phyloP scores from a whole-genome alignment of 805 yeast genomes.

The Starmerella ratchasimensis region DNA sequence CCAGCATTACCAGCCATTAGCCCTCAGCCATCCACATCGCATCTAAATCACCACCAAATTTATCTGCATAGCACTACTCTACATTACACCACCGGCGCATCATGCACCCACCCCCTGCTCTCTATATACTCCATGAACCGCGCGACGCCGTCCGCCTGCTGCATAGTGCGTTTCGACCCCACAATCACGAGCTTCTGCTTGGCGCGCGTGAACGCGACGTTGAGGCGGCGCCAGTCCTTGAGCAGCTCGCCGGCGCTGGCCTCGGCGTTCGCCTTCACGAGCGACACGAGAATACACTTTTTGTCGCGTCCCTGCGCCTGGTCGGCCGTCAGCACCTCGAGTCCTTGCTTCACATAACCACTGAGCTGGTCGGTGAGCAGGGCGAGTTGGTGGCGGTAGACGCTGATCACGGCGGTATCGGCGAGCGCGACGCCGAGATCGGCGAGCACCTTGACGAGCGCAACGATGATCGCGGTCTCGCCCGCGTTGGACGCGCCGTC shows the following conservation, averaged over 20 bases:
- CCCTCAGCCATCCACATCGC: too few relatives aligned
- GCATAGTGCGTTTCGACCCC: slow-evolving; percentile 48
- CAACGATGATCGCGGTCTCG: slow-evolving; percentile 55
- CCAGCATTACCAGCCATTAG: too few relatives aligned
- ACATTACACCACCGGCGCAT: not conserved
- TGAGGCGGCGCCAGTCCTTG: slow-evolving; percentile 80
- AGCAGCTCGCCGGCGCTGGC: slow-evolving; percentile 61
- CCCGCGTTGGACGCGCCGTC: slow-evolving; percentile 60
- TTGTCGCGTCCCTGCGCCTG: slow-evolving; percentile 94
- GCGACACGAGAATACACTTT: slow-evolving; percentile 75
- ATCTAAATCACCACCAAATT: too few relatives aligned
- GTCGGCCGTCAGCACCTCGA: slow-evolving; percentile 87
- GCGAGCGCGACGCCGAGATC: slow-evolving; percentile 32
- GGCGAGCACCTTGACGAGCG: slow-evolving; percentile 35
- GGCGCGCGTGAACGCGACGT: slow-evolving; percentile 90
- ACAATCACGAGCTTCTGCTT: slow-evolving; percentile 66
- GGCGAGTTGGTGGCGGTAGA: slow-evolving; percentile 65
- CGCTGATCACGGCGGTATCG: slow-evolving; percentile 74
- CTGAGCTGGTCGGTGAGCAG: slow-evolving; percentile 27
- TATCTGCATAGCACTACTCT: not conserved
- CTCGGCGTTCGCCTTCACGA: slow-evolving; percentile 67
- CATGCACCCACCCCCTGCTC: slow-evolving; percentile 10
- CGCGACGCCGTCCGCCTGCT: slow-evolving; percentile 15
- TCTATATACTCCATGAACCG: slow-evolving; percentile 14
- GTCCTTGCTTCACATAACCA: slow-evolving; percentile 17